Evolutionary conservation across 2,329 filamentous ascomycete species (phyloP).

Genomic region (Zymoseptoria ardabiliae): DNA sequence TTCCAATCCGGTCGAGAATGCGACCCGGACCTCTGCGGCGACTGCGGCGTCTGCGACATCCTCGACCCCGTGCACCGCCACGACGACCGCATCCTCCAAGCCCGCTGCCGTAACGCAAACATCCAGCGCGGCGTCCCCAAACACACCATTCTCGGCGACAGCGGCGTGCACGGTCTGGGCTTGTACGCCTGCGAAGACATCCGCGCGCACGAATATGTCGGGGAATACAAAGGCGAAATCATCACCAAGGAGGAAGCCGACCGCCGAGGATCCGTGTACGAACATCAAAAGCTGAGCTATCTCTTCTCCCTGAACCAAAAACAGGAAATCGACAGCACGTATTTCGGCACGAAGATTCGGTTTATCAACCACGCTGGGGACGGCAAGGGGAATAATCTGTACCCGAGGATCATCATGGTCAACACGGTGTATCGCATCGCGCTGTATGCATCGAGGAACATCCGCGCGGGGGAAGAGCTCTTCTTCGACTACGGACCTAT

Average conservation of each 20-base stretch:
- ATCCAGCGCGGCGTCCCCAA: constrained; percentile 63
- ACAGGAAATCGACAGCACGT: constrained; percentile 61
- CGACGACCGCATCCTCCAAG: constrained; percentile 48
- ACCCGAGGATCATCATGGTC: constrained; percentile 62
- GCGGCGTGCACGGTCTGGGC: constrained; percentile 67
- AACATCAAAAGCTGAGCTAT: constrained; percentile 56
- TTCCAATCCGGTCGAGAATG: constrained; percentile 68
- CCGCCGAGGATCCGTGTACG: constrained; percentile 59
- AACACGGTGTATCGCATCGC: constrained; percentile 69
- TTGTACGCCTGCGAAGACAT: constrained; percentile 65
- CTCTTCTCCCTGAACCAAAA: constrained; percentile 47
- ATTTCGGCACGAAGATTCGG: constrained; percentile 70
- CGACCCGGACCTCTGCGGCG: constrained; percentile 65
- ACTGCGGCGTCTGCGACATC: constrained; percentile 61
- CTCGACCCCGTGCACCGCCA: constrained; percentile 62
- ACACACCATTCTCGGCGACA: constrained; percentile 61
- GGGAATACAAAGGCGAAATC: constrained; percentile 74
- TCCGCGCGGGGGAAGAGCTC: constrained; percentile 66
- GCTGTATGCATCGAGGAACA: constrained; percentile 60
- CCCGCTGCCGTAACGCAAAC: constrained; percentile 63
- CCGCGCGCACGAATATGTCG: constrained; percentile 62
- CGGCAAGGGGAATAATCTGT: constrained; percentile 48
- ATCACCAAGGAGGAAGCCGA: constrained; percentile 64
- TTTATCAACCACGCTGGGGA: constrained; percentile 72
- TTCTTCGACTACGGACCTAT: constrained; percentile 67